Percentiles rank a stretch among this genome's conserved stretches.
Evolutionary conservation across 2,329 filamentous ascomycete species (phyloP).

Genomic region (Calonectria ilicicola): DNA sequence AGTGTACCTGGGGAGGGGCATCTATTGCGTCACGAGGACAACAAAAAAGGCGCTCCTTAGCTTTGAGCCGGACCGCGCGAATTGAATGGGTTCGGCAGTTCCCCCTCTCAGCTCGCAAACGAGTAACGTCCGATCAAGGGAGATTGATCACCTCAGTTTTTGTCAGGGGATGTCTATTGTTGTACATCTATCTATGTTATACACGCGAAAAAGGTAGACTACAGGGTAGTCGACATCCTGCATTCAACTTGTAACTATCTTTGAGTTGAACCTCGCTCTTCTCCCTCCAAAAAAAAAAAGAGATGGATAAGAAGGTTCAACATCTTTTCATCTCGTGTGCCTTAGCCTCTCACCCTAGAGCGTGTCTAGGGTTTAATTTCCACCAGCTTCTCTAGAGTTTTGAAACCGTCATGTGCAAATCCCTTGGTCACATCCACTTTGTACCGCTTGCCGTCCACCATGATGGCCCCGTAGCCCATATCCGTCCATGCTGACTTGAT

Average conservation of each 20-base stretch:
- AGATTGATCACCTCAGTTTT: not conserved
- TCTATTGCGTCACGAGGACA: conserved; percentile 16
- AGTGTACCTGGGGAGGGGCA: not conserved
- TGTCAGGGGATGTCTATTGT: not conserved
- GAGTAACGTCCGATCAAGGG: no score
- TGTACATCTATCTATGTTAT: conserved; percentile 16
- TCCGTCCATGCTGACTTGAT: conserved; percentile 65
- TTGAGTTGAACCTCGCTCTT: not conserved
- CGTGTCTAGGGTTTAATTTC: conserved; percentile 37
- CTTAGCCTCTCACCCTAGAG: not conserved
- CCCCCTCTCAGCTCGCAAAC: not conserved
- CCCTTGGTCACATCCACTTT: conserved; percentile 70
- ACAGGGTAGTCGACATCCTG: conserved; percentile 29
- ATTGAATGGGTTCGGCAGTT: not conserved
- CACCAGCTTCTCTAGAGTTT: conserved; percentile 68
- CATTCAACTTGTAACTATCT: not conserved
- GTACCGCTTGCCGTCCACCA: conserved; percentile 60
- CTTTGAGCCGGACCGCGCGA: not conserved
- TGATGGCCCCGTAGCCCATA: conserved; percentile 66
- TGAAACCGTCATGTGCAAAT: conserved; percentile 70
- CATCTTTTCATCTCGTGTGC: not conserved
- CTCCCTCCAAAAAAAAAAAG: not conserved
- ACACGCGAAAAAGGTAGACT: conserved; percentile 21
- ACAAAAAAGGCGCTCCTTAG: not conserved
- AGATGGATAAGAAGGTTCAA: no score